These are phyloP conservation scores for Erucastrum elatum DNA, from an alignment of 345 rosid species.

Conservation along the genomic window DNA sequence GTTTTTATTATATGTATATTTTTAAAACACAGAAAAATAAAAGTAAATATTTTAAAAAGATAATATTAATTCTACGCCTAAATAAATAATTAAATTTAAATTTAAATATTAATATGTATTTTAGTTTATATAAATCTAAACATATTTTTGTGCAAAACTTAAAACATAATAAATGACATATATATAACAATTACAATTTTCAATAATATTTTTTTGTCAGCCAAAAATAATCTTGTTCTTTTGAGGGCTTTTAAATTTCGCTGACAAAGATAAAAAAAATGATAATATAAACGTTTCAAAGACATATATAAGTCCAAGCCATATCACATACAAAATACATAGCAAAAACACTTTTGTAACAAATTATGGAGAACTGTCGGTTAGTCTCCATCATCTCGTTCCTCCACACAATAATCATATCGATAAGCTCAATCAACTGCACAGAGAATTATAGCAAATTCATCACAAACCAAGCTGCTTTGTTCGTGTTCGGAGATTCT, in stretches of 20 bases:
- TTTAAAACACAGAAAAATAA: neutral
- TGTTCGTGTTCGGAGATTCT: constrained; percentile 15
- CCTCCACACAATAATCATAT: neutral
- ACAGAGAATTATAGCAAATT: constrained; percentile 2
- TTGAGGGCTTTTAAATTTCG: neutral
- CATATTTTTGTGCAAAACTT: neutral
- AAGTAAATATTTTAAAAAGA: neutral
- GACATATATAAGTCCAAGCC: neutral
- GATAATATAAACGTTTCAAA: neutral
- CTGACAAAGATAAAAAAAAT: neutral
- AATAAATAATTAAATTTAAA: neutral
- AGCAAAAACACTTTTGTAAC: neutral
- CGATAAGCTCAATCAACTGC: neutral
- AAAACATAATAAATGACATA: neutral
- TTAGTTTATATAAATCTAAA: neutral
- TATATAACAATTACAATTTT: too few species aligned
- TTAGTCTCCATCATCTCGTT: neutral
- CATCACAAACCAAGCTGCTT: constrained; percentile 32
- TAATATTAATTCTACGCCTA: neutral
- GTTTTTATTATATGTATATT: neutral
- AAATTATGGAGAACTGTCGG: constrained; percentile 14
- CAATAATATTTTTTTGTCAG: neutral
- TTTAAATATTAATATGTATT: neutral
- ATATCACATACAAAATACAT: neutral
- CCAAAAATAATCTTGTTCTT: neutral